Percentiles rank a stretch among this genome's conserved stretches.
Conservation (phyloP, 2,329 filamentous ascomycete genomes). For the Harringtonia lauricola region DNA sequence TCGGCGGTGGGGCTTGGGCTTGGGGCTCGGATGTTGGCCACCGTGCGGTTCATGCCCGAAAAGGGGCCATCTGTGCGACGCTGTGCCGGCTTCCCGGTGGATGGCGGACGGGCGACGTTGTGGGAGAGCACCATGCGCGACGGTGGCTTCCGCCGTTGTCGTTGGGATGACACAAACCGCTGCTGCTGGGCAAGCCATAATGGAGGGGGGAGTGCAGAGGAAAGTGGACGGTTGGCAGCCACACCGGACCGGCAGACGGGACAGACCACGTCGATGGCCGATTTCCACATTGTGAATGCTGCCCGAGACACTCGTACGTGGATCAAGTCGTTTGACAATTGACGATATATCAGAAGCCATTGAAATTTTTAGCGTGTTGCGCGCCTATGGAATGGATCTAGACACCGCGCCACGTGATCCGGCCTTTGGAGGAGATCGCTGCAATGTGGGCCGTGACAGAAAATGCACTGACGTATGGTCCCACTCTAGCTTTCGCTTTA, state of each 20-base stretch:
- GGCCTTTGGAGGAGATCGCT: too few relatives aligned
- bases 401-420: too few relatives aligned
- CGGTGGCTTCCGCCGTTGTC: conserved; percentile 18
- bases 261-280: conserved; percentile 8
- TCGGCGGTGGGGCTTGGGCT: conserved; percentile 4
- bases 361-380: neutral
- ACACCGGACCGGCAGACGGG: conserved; percentile 10
- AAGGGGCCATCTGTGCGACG: conserved; percentile 37
- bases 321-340: too few relatives aligned
- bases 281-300: conserved; percentile 11
- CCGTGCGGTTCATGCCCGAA: conserved; percentile 43
- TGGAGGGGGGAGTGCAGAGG: neutral
- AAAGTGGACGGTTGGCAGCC: neutral
- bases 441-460: too few relatives aligned
- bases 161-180: conserved; percentile 5
- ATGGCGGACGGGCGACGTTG: conserved; percentile 28
- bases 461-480: too few relatives aligned
- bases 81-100: conserved; percentile 24
- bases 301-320: too few relatives aligned
- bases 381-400: neutral
- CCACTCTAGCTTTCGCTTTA: too few relatives aligned
- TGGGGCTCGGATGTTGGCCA: conserved; percentile 31
- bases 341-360: too few relatives aligned
- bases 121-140: conserved; percentile 50
- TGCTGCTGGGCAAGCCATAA: conserved; percentile 4